Evolutionary conservation across 2,329 filamentous ascomycete genomes (phyloP).

Genomic region (Didymella arachidicola): DNA sequence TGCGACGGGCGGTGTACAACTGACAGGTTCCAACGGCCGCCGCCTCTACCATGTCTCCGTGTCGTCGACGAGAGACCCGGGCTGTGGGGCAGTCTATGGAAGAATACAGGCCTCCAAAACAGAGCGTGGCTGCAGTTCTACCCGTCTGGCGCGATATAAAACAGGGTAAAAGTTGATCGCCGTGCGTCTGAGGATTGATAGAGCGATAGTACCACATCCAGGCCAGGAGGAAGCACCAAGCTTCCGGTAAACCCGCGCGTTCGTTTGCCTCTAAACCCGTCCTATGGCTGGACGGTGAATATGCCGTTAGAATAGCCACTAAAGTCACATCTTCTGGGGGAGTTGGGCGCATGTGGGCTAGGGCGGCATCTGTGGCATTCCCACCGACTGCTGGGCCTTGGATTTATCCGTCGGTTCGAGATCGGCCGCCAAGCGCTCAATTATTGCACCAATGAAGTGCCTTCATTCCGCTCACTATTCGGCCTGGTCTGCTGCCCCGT

Average conservation of each 20-base stretch:
- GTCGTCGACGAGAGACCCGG: slow-evolving; percentile 32
- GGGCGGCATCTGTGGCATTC: slow-evolving; percentile 29
- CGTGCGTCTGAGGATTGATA: slow-evolving; percentile 44
- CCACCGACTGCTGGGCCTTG: slow-evolving; percentile 35
- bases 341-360: slow-evolving; percentile 36
- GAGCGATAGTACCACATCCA: slow-evolving; percentile 45
- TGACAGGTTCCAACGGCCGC: slow-evolving; percentile 40
- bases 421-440: slow-evolving; percentile 23
- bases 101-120: slow-evolving; percentile 37
- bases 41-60: slow-evolving; percentile 50
- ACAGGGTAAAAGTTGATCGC: slow-evolving; percentile 41
- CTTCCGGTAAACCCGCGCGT: slow-evolving; percentile 46
- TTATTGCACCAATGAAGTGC: slow-evolving; percentile 44
- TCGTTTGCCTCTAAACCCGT: slow-evolving; percentile 38
- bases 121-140: slow-evolving; percentile 31
- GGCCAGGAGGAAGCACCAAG: slow-evolving; percentile 41
- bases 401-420: slow-evolving; percentile 42
- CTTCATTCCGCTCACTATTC: slow-evolving; percentile 12
- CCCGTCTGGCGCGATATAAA: slow-evolving; percentile 40
- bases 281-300: slow-evolving; percentile 52
- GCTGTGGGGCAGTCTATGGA: slow-evolving; percentile 39
- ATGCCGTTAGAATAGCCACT: slow-evolving; percentile 45
- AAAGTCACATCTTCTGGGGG: slow-evolving; percentile 36
- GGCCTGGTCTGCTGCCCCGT: slow-evolving; percentile 31
- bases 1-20: slow-evolving; percentile 51